phyloP scores from a whole-genome alignment of 331 rosid genomes.

The Prunus yedoensis region DNA sequence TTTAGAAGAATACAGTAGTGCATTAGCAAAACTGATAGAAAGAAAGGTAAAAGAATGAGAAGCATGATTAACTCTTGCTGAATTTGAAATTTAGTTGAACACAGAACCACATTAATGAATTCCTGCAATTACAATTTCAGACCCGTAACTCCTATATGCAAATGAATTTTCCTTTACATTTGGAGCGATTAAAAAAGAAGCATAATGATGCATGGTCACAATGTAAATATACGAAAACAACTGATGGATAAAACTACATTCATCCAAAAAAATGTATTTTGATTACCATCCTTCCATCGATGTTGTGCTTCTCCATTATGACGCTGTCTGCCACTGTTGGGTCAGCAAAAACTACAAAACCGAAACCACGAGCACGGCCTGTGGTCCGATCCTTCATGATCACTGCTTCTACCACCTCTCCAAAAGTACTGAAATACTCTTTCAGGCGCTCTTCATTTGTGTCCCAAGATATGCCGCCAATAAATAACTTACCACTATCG shows the following conservation, averaged over 20 bases:
- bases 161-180: conserved; percentile 15
- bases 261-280: background rate
- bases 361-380: conserved; percentile 97
- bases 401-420: conserved; percentile 95
- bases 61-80: conserved; percentile 18
- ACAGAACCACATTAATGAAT: conserved; percentile 17
- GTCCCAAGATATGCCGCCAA: conserved; percentile 99
- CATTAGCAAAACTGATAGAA: conserved; percentile 3
- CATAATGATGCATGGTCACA: conserved; percentile 19
- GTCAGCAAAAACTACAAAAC: conserved; percentile 86
- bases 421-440: conserved; percentile 80
- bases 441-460: conserved; percentile 94
- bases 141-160: conserved; percentile 18
- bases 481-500: conserved; percentile 86
- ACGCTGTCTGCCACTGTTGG: conserved; percentile 76
- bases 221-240: conserved; percentile 11
- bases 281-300: conserved; percentile 92
- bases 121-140: conserved; percentile 24
- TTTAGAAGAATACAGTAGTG: conserved; percentile 13
- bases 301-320: conserved; percentile 87
- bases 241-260: conserved; percentile 15
- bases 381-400: conserved; percentile 99
- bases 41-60: conserved; percentile 4
- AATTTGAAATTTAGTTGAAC: conserved; percentile 21
- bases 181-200: conserved; percentile 24